phyloP scores from a whole-genome alignment of 495 filamentous ascomycete species.

The Hypoxylon lenormandii region DNA sequence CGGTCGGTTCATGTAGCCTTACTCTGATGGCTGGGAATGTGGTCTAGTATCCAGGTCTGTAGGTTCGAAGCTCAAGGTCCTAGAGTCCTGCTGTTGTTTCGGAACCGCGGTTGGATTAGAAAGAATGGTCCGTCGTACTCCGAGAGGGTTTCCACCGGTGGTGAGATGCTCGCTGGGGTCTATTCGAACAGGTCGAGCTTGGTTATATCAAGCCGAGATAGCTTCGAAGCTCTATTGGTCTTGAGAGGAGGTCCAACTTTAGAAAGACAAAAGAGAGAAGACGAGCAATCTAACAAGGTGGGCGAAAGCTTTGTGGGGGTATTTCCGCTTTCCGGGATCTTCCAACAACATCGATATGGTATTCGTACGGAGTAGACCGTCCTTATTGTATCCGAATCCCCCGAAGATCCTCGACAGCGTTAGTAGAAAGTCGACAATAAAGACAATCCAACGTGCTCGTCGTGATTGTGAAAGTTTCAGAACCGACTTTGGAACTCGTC shows the following conservation, averaged over 20 bases:
- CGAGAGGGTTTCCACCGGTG: conserved; percentile 15
- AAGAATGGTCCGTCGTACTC: conserved; percentile 16
- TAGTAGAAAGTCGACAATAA: conserved; percentile 28
- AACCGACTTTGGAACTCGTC: conserved; percentile 40
- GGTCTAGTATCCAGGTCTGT: conserved; percentile 6
- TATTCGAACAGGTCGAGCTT: conserved; percentile 25
- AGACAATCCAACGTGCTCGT: conserved; percentile 39
- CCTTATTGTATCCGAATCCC: conserved; percentile 27
- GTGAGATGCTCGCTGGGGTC: conserved; percentile 18
- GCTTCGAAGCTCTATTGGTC: conserved; percentile 22
- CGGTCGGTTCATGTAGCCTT: conserved; percentile 3
- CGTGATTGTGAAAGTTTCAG: conserved; percentile 39
- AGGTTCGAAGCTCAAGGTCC: conserved; percentile 7
- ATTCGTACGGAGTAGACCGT: conserved; percentile 29
- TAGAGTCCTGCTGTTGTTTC: conserved; percentile 19
- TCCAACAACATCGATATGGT: conserved; percentile 38
- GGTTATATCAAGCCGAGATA: conserved; percentile 23
- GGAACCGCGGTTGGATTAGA: conserved; percentile 16
- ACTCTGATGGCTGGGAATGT: conserved; percentile 4
- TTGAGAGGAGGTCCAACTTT: conserved; percentile 20
- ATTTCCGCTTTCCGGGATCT: conserved; percentile 36
- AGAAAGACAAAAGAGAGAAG: conserved; percentile 26
- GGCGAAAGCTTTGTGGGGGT: conserved; percentile 45
- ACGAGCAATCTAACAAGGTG: conserved; percentile 31
- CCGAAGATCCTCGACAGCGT: conserved; percentile 26